Evolutionary conservation across 192 early-diverging fungal genomes (phyloP), one percentile per base, ranked within the genome.

Genomic region (Coemansia sp.): DNA sequence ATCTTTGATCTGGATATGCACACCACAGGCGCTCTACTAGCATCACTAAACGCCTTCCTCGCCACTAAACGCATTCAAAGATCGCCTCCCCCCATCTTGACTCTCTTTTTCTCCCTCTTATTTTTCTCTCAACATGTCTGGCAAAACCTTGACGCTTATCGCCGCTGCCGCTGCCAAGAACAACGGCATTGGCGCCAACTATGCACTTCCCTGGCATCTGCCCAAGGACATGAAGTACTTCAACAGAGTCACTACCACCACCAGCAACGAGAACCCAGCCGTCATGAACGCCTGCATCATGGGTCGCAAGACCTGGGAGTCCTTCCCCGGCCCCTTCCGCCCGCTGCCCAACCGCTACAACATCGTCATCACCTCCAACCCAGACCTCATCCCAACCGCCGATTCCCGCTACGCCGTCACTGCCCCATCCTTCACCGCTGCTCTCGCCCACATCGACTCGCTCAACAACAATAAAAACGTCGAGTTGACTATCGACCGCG

Each of bases 221-320:
- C 83, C 75, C 27, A 85, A 82, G 40, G 97, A 98, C 69, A 88
- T 96, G 89, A 75, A 71, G 15, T 95, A 85, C 72, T 98, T 98
- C 67, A 82, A 80, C 40, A 53, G 63, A 14, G 67, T 92, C 12
- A 94, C 95, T 4, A 54, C 57, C 38, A 32, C 38, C 56, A 58
- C 40, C 57, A 17, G 22, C 39, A 43, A 34, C 24, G 11, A 9
- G 10, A 12, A 44, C 17, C 50, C 46, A 9, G 26, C 34, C 5
- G 3, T 53, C 7, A 73, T 74, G 62, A 98, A 98, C 70, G 90
- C 87, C 0, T 90, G 92, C 40, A 91, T 99, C 63, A 93, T 99
- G 92, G 97, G 97, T 40, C 84, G 94, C 40, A 74, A 79, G 18
- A 95, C 93, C 17, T 99, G 95, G 94, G 91, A 95, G 63, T 91